Base-by-base conservation (phyloP, 352 stramenopile genomes). In the Thalassiosira exigua region DNA sequence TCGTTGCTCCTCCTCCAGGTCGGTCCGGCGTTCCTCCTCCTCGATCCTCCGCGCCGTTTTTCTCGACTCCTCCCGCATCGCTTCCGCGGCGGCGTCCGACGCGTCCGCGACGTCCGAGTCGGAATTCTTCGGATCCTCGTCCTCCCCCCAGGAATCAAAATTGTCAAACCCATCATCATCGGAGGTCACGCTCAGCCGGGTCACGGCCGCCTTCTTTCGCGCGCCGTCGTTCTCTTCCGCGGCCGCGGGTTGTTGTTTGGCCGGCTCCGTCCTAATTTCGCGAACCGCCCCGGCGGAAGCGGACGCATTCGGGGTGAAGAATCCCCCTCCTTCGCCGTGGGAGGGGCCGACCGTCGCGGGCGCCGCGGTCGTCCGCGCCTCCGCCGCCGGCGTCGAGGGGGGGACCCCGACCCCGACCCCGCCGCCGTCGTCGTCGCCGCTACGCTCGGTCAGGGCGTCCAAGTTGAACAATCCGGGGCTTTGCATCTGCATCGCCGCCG, bases 71-170 rank as follows among this genome's bases (percentile, higher is more conserved):
- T 60, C 57, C 32, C 69, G 42, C 44, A 4, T 53, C 46, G 33
- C 59, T 36, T 7, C 14, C 3, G 24, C 59, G 14, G 4, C 22
- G 14, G 4, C 36, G 14, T 61, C 62, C 22, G 26, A 11, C 39
- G 19, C 19, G 4, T 72, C 66, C 29, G 39, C n/a, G n/a, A 67
- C 24, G 29, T 75, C 66, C 9, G 66, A 59, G n/a, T n/a, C n/a
- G n/a, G n/a, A n/a, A n/a, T n/a, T n/a, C n/a, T n/a, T n/a, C n/a
- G n/a, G n/a, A n/a, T n/a, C n/a, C 19, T 69, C 60, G 9, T 76
- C 61, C 26, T 73, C 72, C 26, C 72, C 72, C 72, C 72, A 81
- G 44, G 74, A 48, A 71, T 82, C 66, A 59, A 82, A 76, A 29
- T 73, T 48, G 19, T 73, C 66, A 42, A 50, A 29, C 3, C n/a